Base-by-base conservation (phyloP, 2,329 filamentous ascomycete species). In the Cercospora sp. region DNA sequence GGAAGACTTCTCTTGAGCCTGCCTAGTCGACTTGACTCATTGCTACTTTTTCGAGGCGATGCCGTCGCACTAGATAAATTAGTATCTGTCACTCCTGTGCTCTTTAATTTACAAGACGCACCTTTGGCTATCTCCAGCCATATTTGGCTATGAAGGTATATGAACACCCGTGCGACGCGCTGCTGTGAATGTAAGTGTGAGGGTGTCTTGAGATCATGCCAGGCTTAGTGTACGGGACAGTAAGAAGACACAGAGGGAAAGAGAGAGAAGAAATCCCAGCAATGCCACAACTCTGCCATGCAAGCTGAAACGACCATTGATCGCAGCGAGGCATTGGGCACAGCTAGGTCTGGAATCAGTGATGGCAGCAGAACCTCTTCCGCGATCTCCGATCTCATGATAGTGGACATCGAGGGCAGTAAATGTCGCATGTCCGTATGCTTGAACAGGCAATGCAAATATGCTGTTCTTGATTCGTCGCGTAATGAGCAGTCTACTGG, bases 91-190 rank as follows among this genome's bases (percentile, higher is more conserved):
- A 10, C 3, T 2, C 4, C 1, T 10, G 0, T 9, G n/a, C 26
- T 34, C 26, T 13, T 26, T 3, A 7, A 40, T 45, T 5, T 9
- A 9, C 12, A 30, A 5, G 0, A 34, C 63, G 13, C 24, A 65
- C 63, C 28, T 55, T 26, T 65, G 26, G 45, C 28, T 49, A 65
- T 43, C 51, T 59, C 37, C 63, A 32, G 53, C 63, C 63, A 65
- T 65, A 32, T 16, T 65, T 43, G 21, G 24, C 6, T 43, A 58
- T 37, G 43, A 65, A n/a, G 12, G 24, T 57, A 21, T 32, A 12
- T 37, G 63, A 65, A 37, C 16, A 34, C 34, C 43, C 18, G 32
- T 65, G 53, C 34, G 24, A 10, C 9, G 32, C 32, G 51, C 34
- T 28, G 45, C n/a, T 34, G 28, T 45, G 21, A 18, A 28, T n/a